These are phyloP conservation scores for Trichoderma erinaceum DNA, from an alignment of 495 filamentous ascomycete genomes.

Conservation along the genomic window DNA sequence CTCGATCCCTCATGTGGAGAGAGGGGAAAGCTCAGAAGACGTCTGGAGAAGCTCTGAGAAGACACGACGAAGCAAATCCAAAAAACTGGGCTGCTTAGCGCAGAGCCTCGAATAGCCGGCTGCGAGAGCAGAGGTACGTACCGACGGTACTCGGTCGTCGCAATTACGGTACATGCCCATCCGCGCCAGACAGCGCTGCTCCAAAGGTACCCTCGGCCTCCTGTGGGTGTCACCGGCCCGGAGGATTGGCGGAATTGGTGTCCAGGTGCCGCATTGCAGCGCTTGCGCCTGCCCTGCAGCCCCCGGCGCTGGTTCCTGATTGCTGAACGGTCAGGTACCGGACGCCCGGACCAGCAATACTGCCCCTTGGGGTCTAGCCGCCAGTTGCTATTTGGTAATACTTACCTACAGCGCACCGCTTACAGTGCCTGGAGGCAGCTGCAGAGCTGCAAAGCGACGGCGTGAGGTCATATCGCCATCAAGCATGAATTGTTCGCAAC, in stretches of 20 bases:
- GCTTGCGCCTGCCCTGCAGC: slow-evolving; percentile 8
- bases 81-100: not conserved
- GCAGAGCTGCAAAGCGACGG: not conserved
- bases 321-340: slow-evolving; percentile 16
- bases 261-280: slow-evolving; percentile 7
- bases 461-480: slow-evolving; percentile 12
- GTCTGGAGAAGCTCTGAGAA: slow-evolving; percentile 10
- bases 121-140: not conserved
- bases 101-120: slow-evolving; percentile 12
- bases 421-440: not conserved
- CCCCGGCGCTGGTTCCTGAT: slow-evolving; percentile 14
- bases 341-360: slow-evolving; percentile 6
- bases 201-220: not conserved
- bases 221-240: not conserved
- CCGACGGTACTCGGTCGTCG: not conserved
- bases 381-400: slow-evolving; percentile 17
- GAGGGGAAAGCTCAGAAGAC: not conserved
- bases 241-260: not conserved
- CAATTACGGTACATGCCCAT: not conserved
- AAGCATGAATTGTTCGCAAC: not conserved
- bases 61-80: not conserved
- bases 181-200: not conserved
- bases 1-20: not conserved
- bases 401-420: not conserved
- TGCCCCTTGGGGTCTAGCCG: slow-evolving; percentile 15